phyloP scores from a whole-genome alignment of 768 basidiomycete species.

The Ephemerocybe angulata region DNA sequence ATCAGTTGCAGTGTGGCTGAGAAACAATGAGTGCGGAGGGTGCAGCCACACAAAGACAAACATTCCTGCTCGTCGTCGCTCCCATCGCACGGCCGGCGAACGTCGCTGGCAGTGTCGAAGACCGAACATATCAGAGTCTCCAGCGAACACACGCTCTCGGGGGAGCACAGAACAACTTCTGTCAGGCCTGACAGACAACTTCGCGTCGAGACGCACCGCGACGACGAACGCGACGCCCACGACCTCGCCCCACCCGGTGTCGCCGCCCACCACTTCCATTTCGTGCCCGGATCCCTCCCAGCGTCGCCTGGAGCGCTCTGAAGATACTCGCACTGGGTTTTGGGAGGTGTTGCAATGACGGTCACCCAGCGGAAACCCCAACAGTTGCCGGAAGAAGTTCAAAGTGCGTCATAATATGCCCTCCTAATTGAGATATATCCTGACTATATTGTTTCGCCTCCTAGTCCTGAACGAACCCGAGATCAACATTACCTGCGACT shows the following conservation, averaged over 20 bases:
- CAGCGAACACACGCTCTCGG: neutral
- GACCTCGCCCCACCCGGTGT: conserved; percentile 1
- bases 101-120: conserved; percentile 4
- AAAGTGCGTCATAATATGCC: conserved; percentile 41
- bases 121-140: neutral
- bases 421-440: conserved; percentile 14
- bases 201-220: neutral
- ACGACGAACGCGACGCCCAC: neutral
- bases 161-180: neutral
- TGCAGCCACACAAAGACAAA: conserved; percentile 11
- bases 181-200: neutral
- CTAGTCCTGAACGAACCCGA: conserved; percentile 78
- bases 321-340: neutral
- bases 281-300: neutral
- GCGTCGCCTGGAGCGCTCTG: neutral
- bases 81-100: conserved; percentile 3
- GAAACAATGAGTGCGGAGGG: neutral
- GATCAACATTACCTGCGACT: conserved; percentile 79
- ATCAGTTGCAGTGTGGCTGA: neutral
- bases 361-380: conserved; percentile 66
- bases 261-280: neutral
- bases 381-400: conserved; percentile 60
- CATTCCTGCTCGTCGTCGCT: conserved; percentile 12
- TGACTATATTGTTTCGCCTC: conserved; percentile 8
- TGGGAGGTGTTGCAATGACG: conserved; percentile 41